Evolutionary conservation across 139 green algal genomes (phyloP).

Genomic region (Desmodesmus armatus): DNA sequence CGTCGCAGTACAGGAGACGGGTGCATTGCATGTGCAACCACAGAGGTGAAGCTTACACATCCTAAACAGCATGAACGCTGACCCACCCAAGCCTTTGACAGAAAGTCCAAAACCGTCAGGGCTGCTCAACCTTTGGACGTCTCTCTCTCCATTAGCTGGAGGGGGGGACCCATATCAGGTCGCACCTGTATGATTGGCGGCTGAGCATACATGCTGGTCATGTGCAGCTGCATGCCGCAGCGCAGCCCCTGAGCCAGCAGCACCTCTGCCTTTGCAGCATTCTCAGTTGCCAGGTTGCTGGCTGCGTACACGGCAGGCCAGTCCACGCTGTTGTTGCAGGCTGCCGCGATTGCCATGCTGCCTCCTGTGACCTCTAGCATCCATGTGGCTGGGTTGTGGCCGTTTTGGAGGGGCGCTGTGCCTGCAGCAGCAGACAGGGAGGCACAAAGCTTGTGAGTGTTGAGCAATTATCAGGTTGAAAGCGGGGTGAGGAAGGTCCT

Average conservation of each 20-base stretch:
- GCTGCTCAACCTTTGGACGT: no score
- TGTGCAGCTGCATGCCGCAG: neutral
- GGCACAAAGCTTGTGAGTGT: neutral
- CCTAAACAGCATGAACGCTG: no score
- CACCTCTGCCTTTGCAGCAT: slow-evolving; percentile 18
- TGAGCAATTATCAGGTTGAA: no score
- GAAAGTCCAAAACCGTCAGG: no score
- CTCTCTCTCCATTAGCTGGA: no score
- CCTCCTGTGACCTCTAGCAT: slow-evolving; percentile 77
- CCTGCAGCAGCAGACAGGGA: neutral
- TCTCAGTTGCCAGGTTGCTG: slow-evolving; percentile 32
- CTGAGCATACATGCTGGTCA: slow-evolving; percentile 31
- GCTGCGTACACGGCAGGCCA: slow-evolving; percentile 37
- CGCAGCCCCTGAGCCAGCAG: slow-evolving; percentile 7
- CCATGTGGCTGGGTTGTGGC: slow-evolving; percentile 86
- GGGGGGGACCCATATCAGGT: neutral
- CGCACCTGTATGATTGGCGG: slow-evolving; percentile 13
- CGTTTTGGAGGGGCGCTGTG: neutral
- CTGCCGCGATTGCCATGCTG: slow-evolving; percentile 29
- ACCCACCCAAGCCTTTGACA: no score
- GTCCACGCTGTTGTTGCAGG: slow-evolving; percentile 28
- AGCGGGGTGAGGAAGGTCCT: no score
- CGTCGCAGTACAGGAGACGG: neutral
- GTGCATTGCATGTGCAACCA: neutral
- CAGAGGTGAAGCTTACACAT: neutral